Conservation (phyloP, 2,329 filamentous ascomycete species). For the Cordyceps militaris region DNA sequence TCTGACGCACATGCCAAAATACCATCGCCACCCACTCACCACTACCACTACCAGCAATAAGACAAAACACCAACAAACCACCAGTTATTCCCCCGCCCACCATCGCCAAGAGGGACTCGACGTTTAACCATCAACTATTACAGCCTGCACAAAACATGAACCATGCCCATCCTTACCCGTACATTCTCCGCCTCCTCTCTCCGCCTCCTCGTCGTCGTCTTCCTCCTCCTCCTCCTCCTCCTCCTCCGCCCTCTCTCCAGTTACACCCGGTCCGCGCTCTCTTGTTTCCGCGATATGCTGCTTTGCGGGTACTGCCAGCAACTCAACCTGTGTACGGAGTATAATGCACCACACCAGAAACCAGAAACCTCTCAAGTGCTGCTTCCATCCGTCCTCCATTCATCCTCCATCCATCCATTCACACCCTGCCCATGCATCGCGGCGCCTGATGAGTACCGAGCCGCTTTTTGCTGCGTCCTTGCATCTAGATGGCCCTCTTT, state of each 20-base stretch:
- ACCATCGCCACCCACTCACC: not conserved
- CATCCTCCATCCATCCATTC: not conserved
- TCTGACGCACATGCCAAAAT: conserved; percentile 2
- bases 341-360: not conserved
- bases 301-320: not conserved
- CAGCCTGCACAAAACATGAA: not conserved
- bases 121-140: not conserved
- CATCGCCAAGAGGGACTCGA: not conserved
- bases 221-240: not conserved
- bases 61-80: too few relatives aligned
- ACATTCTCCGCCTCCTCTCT: too few relatives aligned
- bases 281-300: not conserved
- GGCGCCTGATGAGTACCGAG: not conserved
- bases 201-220: too few relatives aligned
- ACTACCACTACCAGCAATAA: too few relatives aligned
- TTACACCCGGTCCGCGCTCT: not conserved
- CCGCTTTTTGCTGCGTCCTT: not conserved
- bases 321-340: too few relatives aligned
- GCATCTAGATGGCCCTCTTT: not conserved
- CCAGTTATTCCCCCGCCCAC: not conserved
- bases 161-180: not conserved
- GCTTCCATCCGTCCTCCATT: too few relatives aligned
- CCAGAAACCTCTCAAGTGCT: not conserved
- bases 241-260: not conserved
- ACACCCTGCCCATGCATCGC: not conserved